Conservation (phyloP, 2,329 filamentous ascomycete genomes). For the Sphaceloma murrayae region DNA sequence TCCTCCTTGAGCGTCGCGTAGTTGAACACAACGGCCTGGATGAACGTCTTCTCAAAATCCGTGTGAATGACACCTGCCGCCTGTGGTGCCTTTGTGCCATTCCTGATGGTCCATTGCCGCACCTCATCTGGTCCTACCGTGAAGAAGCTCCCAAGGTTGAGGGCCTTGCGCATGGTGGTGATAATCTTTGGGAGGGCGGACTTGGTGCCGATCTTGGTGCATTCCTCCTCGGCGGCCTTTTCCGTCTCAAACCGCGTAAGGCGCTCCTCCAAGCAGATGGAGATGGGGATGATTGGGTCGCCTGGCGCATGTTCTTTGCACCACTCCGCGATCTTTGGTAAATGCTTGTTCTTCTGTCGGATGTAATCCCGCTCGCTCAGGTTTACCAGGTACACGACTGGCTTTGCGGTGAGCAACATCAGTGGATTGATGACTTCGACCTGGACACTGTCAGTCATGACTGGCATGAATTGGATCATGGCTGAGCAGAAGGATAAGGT, state of each 20-base stretch:
- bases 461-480: too few species aligned
- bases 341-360: conserved; percentile 99
- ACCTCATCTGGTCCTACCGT: conserved; percentile 93
- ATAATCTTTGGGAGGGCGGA: conserved; percentile 89
- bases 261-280: conserved; percentile 86
- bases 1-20: conserved; percentile 70
- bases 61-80: conserved; percentile 96
- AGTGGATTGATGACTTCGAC: conserved; percentile 96
- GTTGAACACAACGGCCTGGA: conserved; percentile 92
- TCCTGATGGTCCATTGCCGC: conserved; percentile 94
- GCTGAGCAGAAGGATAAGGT: not conserved
- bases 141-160: conserved; percentile 93
- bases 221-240: conserved; percentile 69
- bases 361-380: conserved; percentile 94
- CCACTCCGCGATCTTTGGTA: conserved; percentile 89
- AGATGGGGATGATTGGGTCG: conserved; percentile 88
- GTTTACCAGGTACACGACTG: conserved; percentile 94
- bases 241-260: conserved; percentile 72
- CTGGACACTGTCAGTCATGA: conserved; percentile 40
- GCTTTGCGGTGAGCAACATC: conserved; percentile 90
- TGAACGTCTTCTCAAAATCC: conserved; percentile 99
- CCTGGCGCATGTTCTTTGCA: conserved; percentile 81
- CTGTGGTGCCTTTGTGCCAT: conserved; percentile 92
- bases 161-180: conserved; percentile 79
- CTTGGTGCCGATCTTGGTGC: conserved; percentile 76